Conservation (phyloP, 257 asterid genomes). For the Solanum corneliomulleri region DNA sequence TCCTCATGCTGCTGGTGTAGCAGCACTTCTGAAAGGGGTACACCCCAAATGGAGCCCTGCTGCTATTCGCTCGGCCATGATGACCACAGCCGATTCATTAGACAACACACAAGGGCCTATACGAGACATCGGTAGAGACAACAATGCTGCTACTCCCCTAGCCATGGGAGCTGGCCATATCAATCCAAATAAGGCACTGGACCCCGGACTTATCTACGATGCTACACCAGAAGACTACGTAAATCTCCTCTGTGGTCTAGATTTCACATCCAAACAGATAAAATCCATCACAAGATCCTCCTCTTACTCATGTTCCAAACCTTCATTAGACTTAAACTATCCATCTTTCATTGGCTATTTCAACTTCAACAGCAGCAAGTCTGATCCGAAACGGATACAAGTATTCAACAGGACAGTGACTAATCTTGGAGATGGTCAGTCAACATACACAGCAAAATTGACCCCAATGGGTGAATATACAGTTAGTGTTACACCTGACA, state of each 20-base stretch:
- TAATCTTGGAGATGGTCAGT: slow-evolving; percentile 36
- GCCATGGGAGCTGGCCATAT: slow-evolving; percentile 70
- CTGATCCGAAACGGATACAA: neutral
- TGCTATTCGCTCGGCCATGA: slow-evolving; percentile 59
- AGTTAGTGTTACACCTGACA: slow-evolving; percentile 46
- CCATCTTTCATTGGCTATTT: slow-evolving; percentile 66
- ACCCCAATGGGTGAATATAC: slow-evolving; percentile 20
- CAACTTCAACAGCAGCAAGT: neutral
- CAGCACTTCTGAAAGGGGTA: slow-evolving; percentile 42
- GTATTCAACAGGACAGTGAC: slow-evolving; percentile 56
- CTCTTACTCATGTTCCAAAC: slow-evolving; percentile 30
- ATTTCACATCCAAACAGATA: slow-evolving; percentile 30
- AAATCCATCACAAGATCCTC: slow-evolving; percentile 33
- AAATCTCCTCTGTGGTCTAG: slow-evolving; percentile 39
- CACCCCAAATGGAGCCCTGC: slow-evolving; percentile 68
- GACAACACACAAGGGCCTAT: slow-evolving; percentile 42
- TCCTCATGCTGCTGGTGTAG: slow-evolving; percentile 63
- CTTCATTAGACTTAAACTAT: slow-evolving; percentile 58
- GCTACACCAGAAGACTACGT: slow-evolving; percentile 26
- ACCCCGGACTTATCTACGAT: slow-evolving; percentile 64
- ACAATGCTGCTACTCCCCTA: slow-evolving; percentile 38
- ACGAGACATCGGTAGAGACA: slow-evolving; percentile 19
- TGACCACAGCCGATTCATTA: slow-evolving; percentile 41
- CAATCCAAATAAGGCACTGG: slow-evolving; percentile 53
- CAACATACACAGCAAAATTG: slow-evolving; percentile 26